A percentile compares a stretch with the other conserved stretches of the same genome.
Conservation (phyloP, 768 basidiomycete genomes). For the Solioccasus polychromus region DNA sequence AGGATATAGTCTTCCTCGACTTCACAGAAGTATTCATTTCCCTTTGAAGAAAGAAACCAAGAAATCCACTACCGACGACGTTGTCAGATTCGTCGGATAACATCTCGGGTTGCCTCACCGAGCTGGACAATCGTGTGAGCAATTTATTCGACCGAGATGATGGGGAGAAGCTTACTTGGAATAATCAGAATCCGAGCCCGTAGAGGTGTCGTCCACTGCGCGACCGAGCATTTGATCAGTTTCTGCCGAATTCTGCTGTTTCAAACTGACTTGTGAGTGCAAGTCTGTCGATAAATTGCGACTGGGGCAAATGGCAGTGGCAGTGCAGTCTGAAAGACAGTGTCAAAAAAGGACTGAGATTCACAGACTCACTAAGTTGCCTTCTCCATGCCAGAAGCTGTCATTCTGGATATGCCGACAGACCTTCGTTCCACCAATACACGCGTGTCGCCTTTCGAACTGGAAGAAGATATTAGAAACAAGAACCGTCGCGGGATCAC, state of each 20-base stretch:
- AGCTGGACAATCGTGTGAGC: constrained; percentile 23
- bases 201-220: constrained; percentile 81
- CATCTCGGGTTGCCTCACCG: constrained; percentile 22
- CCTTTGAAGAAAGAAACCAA: constrained; percentile 95
- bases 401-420: constrained; percentile 35
- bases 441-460: constrained; percentile 12
- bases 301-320: too few species aligned
- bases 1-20: constrained; percentile 99
- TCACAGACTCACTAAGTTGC: too few species aligned
- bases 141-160: background rate
- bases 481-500: constrained; percentile 33
- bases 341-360: constrained; percentile 10
- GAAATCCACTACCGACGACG: constrained; percentile 77
- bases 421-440: constrained; percentile 24
- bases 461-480: constrained; percentile 9
- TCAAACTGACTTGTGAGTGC: constrained; percentile 24
- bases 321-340: constrained; percentile 9
- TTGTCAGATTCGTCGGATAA: constrained; percentile 17
- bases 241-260: constrained; percentile 12
- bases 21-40: constrained; percentile 99
- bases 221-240: constrained; percentile 35
- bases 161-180: constrained; percentile 65
- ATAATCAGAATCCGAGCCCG: constrained; percentile 94
- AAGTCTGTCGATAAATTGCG: too few species aligned
- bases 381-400: constrained; percentile 32